These are phyloP conservation scores for Xerocomus alliaceus DNA, from an alignment of 1,284 basidiomycete genomes.

Conservation along the genomic window DNA sequence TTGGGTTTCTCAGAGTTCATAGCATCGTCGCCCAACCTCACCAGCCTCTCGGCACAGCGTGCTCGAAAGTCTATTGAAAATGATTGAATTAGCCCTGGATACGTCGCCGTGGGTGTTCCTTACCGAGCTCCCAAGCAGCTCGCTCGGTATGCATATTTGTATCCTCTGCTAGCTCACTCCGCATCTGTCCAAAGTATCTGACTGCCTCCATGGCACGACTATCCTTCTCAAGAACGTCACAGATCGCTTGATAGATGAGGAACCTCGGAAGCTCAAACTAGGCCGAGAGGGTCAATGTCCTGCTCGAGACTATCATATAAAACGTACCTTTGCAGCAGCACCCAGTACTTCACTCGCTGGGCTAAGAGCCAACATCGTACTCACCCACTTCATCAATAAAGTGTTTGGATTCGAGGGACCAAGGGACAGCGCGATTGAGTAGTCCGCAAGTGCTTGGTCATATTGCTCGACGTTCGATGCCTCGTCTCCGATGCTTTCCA, in stretches of 20 bases:
- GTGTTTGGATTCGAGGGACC: background rate
- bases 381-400: background rate
- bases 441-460: background rate
- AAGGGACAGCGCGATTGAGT: background rate
- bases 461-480: background rate
- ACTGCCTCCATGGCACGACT: background rate
- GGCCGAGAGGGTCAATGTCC: background rate
- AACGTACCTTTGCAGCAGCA: background rate
- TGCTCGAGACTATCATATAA: too few relatives aligned
- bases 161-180: background rate
- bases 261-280: constrained; percentile 10
- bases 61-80: background rate
- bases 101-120: background rate
- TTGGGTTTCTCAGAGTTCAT: background rate
- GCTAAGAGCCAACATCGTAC: background rate
- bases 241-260: background rate
- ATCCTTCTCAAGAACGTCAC: constrained; percentile 4
- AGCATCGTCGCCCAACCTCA: background rate
- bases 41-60: background rate
- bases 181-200: constrained; percentile 6
- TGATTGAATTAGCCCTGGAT: background rate
- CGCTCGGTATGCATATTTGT: background rate
- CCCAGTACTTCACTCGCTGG: background rate
- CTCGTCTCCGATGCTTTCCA: background rate
- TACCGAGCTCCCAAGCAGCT: constrained; percentile 7